Conservation (phyloP, 768 basidiomycete species). For the Multifurca ochricompacta region DNA sequence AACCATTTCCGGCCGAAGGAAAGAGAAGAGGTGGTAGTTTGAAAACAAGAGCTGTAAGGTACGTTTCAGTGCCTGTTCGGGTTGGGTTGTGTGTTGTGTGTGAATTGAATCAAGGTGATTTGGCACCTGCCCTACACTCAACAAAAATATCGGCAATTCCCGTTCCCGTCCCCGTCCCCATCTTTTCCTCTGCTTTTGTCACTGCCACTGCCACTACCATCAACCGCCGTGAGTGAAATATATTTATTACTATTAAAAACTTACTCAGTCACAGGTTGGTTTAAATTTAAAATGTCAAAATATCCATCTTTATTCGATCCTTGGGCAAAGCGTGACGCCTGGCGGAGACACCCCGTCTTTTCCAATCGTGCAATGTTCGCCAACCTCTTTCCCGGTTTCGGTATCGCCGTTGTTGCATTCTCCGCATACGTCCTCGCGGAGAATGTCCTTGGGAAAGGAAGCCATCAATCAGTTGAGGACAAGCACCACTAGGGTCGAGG, state of each 20-base stretch:
- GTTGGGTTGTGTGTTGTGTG: too few relatives aligned
- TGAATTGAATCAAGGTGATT: constrained; percentile 28
- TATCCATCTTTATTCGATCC: constrained; percentile 83
- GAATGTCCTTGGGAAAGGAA: constrained; percentile 39
- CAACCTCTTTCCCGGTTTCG: constrained; percentile 90
- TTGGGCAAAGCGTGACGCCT: constrained; percentile 90
- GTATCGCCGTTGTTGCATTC: constrained; percentile 88
- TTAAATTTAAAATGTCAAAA: too few relatives aligned
- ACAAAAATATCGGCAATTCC: constrained; percentile 13
- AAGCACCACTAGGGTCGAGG: constrained; percentile 12
- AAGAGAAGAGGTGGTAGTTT: constrained; percentile 5
- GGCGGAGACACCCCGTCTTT: constrained; percentile 89
- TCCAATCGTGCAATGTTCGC: constrained; percentile 80
- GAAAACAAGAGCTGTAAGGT: constrained; percentile 18
- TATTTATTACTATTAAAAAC: too few relatives aligned
- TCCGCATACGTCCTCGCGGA: constrained; percentile 84
- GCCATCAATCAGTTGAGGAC: constrained; percentile 8
- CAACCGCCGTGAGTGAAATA: too few relatives aligned
- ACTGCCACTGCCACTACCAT: too few relatives aligned
- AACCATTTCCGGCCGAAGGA: not conserved
- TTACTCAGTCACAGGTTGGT: too few relatives aligned
- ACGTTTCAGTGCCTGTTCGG: constrained; percentile 15
- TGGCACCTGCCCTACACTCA: constrained; percentile 52
- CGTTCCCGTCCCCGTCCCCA: not conserved
- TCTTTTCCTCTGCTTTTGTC: not conserved